Evolutionary conservation across 495 filamentous ascomycete genomes (phyloP), one percentile per base, ranked within the genome.

Genomic region (Penicillium pulvis): DNA sequence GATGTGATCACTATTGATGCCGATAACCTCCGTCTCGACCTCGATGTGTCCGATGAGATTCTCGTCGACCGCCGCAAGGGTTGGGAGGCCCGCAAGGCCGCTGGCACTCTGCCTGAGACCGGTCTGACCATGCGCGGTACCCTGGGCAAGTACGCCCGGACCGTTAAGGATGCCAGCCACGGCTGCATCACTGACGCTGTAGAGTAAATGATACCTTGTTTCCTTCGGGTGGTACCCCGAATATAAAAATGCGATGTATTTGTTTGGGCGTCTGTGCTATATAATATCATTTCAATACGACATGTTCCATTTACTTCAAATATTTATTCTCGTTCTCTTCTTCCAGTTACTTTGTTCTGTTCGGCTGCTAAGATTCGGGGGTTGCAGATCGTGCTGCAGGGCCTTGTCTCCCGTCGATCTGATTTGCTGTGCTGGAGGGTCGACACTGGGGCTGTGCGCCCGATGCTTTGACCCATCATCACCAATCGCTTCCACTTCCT

Each of bases 81-180:
- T 53, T 79, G 93, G 76, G 73, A 77, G 56, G 70, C 69, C 28
- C 64, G 63, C 64, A 71, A 74, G 62, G 65, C 56, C 39, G 72
- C 64, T 31, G 69, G 76, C 31, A 26, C 67, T 55, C 65, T 77
- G 26, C 74, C 74, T 10, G 60, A 63, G 56, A 75, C 73, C 19
- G 73, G 71, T 58, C 53, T 75, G 24, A 70, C 66, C 14, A 88
- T 88, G 71, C 82, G 94, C 24, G 93, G 93, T 30, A 89, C 86
- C 35, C 71, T 98, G 70, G 92, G 90, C n/a, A 98, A 98, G 79
- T 98, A 97, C 77, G 90, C 89, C 60, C 64, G 73, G 6, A 59
- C 81, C 55, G 87, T 91, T 24, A 81, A 83, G 43, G 86, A 90
- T 79, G 87, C 87, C 46, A 87, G 84, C 75, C 83, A 85, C 60